Base-by-base conservation (phyloP, 169 alveolate genomes). In the Eimeria praecox region DNA sequence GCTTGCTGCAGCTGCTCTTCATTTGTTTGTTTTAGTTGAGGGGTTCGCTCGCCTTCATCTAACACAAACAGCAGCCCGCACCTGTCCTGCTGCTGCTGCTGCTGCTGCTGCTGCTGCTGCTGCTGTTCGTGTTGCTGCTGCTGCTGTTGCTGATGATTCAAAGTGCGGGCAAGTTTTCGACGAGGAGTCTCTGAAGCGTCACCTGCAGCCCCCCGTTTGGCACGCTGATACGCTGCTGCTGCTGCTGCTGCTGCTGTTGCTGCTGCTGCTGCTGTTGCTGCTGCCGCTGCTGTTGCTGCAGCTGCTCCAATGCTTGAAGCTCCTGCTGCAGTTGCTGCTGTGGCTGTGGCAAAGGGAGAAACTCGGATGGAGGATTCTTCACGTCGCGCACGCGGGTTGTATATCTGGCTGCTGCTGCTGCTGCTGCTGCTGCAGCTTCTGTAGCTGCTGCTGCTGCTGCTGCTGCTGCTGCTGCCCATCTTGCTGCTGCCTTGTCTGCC, bases 201-300 rank as follows among this genome's bases (percentile, higher is more conserved):
- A 8, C 40, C 75, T 10, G 49, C 33, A 33, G 77, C 59, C 27
- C 78, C 54, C 77, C 92, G 46, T 24, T 83, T 83, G 27, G 73
- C 56, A 30, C 92, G 92, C 30, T 83, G 92, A 20, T 16, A 24
- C 6, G 92, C 73, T 49, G 92, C 77, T 83, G 90, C 90, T 49
- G 90, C 90, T 80, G 90, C 69, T 44, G 92, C 54, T 83, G 92
- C 92, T 83, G 75, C 91, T 54, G 91, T 64, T 52, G 91, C 52
- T 52, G 77, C 75, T 52, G 75, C 77, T 22, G 69, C 66, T 78
- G 89, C 64, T 42, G 89, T 22, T 30, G 52, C 38, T 10, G 46
- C 16, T 35, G 44, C 82, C 12, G 82, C 44, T 35, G 46, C 27
- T 38, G 82, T n/a, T 78, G 89, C 64, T 78, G 89, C 62, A 24